phyloP scores from a whole-genome alignment of 139 green algal genomes.

The Chlorella vulgaris region DNA sequence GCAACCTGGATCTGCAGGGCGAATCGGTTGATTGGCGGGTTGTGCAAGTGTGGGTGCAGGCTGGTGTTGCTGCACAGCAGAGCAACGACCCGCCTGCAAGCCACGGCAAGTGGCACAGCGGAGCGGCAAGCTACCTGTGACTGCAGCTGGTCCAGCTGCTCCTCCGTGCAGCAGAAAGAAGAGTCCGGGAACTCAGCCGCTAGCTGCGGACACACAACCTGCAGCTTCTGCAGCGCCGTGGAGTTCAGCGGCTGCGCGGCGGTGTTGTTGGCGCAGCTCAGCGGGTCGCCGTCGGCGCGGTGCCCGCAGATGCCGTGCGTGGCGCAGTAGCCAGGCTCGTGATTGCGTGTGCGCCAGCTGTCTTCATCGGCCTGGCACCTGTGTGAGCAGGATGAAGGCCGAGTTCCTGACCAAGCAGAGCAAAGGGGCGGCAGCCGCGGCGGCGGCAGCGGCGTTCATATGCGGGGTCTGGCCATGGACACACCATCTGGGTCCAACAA shows the following conservation, averaged over 20 bases:
- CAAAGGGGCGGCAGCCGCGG: background rate
- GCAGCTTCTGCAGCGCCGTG: constrained; percentile 40
- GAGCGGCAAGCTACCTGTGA: constrained; percentile 56
- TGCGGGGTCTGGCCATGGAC: too few species aligned
- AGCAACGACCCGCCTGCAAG: background rate
- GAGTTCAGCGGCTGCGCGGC: constrained; percentile 19
- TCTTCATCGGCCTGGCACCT: constrained; percentile 4
- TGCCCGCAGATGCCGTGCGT: constrained; percentile 61
- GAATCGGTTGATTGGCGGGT: too few species aligned
- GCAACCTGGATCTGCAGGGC: constrained; percentile 61
- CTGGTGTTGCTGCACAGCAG: too few species aligned
- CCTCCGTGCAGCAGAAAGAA: constrained; percentile 79
- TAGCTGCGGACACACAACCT: constrained; percentile 72
- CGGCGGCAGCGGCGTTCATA: too few species aligned
- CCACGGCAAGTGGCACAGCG: background rate
- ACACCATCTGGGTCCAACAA: too few species aligned
- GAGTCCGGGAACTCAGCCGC: constrained; percentile 44
- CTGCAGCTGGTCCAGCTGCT: constrained; percentile 77
- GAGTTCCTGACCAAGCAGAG: background rate
- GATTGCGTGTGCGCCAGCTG: constrained; percentile 27
- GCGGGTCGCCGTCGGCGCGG: constrained; percentile 64
- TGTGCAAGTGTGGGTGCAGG: too few species aligned
- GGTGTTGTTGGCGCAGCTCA: constrained; percentile 71
- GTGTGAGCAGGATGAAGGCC: background rate
- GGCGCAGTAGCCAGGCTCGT: constrained; percentile 28